Evolutionary conservation across 1,284 basidiomycete species (phyloP), one percentile per base, ranked within the genome.

Genomic region (Stygiomarasmius scandens): DNA sequence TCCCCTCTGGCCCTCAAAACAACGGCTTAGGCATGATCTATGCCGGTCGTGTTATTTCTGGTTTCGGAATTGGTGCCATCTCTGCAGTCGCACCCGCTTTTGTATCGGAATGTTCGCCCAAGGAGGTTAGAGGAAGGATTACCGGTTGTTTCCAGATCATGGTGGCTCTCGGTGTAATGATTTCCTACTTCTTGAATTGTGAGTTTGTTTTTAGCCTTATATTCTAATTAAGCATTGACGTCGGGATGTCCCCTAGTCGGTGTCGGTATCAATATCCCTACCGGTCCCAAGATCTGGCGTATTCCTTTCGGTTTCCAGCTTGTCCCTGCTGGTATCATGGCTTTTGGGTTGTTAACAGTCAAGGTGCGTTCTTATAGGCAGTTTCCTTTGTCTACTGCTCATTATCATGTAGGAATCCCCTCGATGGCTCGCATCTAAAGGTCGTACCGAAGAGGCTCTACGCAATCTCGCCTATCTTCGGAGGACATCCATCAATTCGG

Each of bases 141-240:
- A 83, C 83, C 0, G 83, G 85, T 49, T 65, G 87, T 47, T 87
- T 89, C 76, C 86, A 90, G 67, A 81, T 90, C 69, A 82, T 87
- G 75, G 84, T 55, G 45, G 47, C 58, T 49, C 29, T 23, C 8
- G 52, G 54, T 50, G 87, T 90, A 57, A 90, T 90, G 87, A 74
- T 91, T 48, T 89, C 87, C 0, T 92, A 91, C 69, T 91, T 90
- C 68, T 78, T 90, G 61, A 90, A 91, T 64, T 81, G 87, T 90
- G 59, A 56, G 85, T 71, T 12, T 8, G 6, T 32, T 45, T 43
- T 25, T 2, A 29, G 12, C 20, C 46, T 25, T 19, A 12, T 36
- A 14, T 12, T 12, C 34, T 43, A 32, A 29, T 52, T 23, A 23
- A n/a, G n/a, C 4, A 41, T 19, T 52, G 56, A 41, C 3, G 50